These are phyloP conservation scores for Ophiocordyceps camponoti-leonardi DNA, from an alignment of 2,329 filamentous ascomycete species.

Conservation along the genomic window DNA sequence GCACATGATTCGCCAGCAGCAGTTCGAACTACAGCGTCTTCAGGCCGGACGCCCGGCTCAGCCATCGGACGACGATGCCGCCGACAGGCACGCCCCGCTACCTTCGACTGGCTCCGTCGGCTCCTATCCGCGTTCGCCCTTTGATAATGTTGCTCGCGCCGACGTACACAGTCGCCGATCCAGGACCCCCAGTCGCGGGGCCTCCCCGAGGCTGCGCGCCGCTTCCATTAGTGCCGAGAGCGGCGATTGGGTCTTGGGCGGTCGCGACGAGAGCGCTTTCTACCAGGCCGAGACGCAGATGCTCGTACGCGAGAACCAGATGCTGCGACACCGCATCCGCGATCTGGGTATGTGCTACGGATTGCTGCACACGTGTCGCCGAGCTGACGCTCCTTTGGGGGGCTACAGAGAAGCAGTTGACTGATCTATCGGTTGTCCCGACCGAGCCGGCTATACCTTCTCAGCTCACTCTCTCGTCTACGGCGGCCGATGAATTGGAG, in stretches of 20 bases:
- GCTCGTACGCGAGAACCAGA: constrained; percentile 64
- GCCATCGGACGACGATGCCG: constrained; percentile 28
- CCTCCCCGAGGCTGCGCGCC: constrained; percentile 37
- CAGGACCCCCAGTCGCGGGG: constrained; percentile 39
- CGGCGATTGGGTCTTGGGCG: constrained; percentile 44
- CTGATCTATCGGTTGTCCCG: constrained; percentile 19
- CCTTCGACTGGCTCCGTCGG: constrained; percentile 16
- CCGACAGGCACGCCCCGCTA: constrained; percentile 14
- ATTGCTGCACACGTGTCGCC: too few relatives aligned
- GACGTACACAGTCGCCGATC: constrained; percentile 37
- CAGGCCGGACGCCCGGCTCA: constrained; percentile 25
- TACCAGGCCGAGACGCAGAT: constrained; percentile 73
- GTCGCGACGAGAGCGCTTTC: constrained; percentile 58
- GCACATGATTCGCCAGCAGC: constrained; percentile 60
- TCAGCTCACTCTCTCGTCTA: constrained; percentile 28
- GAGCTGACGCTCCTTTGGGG: background rate
- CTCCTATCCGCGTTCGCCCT: constrained; percentile 34
- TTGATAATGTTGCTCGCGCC: constrained; percentile 22
- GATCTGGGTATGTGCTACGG: constrained; percentile 44
- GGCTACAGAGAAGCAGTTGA: constrained; percentile 31
- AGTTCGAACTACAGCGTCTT: constrained; percentile 49
- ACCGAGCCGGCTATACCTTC: constrained; percentile 32
- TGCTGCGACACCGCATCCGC: constrained; percentile 58
- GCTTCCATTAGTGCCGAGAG: constrained; percentile 41
- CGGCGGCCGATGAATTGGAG: constrained; percentile 10